These are phyloP conservation scores for Cutaneotrichosporon mucoides DNA, from an alignment of 1,284 basidiomycete species.

Conservation along the genomic window DNA sequence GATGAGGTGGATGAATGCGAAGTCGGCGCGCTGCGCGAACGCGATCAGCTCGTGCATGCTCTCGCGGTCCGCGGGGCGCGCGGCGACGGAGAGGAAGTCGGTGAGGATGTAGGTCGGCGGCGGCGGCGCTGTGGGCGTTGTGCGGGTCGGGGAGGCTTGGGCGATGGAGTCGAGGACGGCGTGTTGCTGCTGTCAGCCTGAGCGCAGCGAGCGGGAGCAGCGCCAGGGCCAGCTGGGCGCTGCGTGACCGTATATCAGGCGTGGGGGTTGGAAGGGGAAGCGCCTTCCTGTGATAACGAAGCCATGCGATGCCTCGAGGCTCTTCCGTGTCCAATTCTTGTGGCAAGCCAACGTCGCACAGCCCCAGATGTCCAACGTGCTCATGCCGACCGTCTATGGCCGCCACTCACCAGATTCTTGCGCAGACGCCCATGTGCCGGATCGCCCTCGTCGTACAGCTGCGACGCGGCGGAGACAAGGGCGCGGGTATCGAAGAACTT, in stretches of 20 bases:
- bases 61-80: constrained; percentile 13
- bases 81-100: constrained; percentile 17
- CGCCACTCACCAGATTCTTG: constrained; percentile 16
- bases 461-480: constrained; percentile 16
- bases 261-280: no score
- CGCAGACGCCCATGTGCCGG: constrained; percentile 11
- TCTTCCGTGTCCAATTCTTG: no score
- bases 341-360: no score
- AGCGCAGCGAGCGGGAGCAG: background rate
- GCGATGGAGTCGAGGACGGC: constrained; percentile 16
- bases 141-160: background rate
- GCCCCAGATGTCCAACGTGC: no score
- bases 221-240: background rate
- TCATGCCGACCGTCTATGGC: no score
- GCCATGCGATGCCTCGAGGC: no score
- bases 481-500: constrained; percentile 27
- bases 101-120: constrained; percentile 14
- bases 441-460: constrained; percentile 12
- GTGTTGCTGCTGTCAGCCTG: constrained; percentile 12
- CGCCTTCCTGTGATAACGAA: no score
- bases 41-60: constrained; percentile 17
- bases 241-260: background rate
- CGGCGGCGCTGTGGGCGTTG: constrained; percentile 12
- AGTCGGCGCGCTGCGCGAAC: constrained; percentile 6
- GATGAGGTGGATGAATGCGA: constrained; percentile 30